Evolutionary conservation across 2,329 filamentous ascomycete genomes (phyloP).

Genomic region (Sclerotinia sclerotiorum): DNA sequence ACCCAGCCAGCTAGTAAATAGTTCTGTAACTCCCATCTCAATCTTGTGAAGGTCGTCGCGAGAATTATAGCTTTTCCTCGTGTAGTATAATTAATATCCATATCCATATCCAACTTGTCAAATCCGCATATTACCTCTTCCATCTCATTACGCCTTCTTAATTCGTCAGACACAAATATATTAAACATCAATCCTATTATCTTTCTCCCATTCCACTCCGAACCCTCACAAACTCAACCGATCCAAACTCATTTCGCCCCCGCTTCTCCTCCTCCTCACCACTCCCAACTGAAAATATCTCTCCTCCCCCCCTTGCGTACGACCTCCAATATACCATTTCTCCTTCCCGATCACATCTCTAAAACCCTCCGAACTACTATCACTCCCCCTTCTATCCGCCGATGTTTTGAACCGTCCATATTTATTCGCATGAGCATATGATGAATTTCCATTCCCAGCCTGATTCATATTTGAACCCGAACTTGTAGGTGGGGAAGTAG

Average conservation of each 20-base stretch:
- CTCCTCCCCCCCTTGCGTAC: slow-evolving; percentile 75
- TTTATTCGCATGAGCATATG: background rate
- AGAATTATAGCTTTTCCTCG: background rate
- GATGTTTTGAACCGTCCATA: slow-evolving; percentile 3
- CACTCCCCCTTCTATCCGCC: slow-evolving; percentile 56
- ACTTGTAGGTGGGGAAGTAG: background rate
- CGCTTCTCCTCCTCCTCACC: slow-evolving; percentile 69
- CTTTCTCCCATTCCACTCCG: background rate
- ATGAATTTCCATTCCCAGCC: background rate
- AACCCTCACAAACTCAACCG: slow-evolving; percentile 65
- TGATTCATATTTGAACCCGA: background rate
- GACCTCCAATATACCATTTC: slow-evolving; percentile 79
- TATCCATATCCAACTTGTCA: background rate
- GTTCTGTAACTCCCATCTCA: background rate
- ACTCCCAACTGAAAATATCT: slow-evolving; percentile 80
- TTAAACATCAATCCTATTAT: background rate
- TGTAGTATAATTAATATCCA: background rate
- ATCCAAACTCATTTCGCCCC: slow-evolving; percentile 73
- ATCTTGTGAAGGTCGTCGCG: background rate
- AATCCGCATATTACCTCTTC: background rate
- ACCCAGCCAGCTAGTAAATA: background rate
- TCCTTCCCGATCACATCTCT: slow-evolving; percentile 69
- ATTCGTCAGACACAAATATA: no score
- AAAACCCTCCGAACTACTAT: slow-evolving; percentile 75
- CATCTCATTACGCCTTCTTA: no score